These are phyloP conservation scores for Fraxinus latifolia DNA, from an alignment of 305 asterid genomes.

Conservation along the genomic window DNA sequence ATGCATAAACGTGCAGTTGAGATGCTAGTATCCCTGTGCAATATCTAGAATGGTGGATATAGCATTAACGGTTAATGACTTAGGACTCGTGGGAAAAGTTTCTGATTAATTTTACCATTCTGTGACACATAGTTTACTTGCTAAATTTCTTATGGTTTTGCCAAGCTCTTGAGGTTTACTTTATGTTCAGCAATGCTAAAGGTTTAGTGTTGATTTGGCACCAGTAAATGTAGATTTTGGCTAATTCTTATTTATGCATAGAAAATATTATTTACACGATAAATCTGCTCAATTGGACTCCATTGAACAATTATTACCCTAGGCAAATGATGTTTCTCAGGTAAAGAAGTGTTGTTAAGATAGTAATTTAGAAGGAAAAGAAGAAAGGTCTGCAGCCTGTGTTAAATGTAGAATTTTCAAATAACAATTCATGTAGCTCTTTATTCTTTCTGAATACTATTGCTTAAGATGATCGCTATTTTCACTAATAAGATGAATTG, in stretches of 20 bases:
- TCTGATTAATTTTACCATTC: background rate
- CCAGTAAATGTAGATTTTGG: background rate
- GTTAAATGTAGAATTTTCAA: background rate
- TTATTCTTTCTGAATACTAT: background rate
- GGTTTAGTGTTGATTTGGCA: background rate
- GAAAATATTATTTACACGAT: background rate
- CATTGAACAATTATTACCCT: background rate
- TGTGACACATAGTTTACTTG: background rate
- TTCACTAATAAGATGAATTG: background rate
- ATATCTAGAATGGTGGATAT: background rate
- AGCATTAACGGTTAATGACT: background rate
- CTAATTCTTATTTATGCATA: background rate
- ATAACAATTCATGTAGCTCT: background rate
- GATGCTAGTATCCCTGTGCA: background rate
- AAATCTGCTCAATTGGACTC: background rate
- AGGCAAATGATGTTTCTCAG: background rate
- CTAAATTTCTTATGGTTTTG: background rate
- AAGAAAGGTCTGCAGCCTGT: background rate
- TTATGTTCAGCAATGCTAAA: background rate
- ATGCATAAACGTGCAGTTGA: background rate
- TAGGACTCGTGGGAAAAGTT: background rate
- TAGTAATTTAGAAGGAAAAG: background rate
- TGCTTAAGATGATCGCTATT: background rate
- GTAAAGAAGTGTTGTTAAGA: background rate
- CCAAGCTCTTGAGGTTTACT: background rate